phyloP scores from a whole-genome alignment of 2,329 filamentous ascomycete genomes.

The Apiospora arundinis region DNA sequence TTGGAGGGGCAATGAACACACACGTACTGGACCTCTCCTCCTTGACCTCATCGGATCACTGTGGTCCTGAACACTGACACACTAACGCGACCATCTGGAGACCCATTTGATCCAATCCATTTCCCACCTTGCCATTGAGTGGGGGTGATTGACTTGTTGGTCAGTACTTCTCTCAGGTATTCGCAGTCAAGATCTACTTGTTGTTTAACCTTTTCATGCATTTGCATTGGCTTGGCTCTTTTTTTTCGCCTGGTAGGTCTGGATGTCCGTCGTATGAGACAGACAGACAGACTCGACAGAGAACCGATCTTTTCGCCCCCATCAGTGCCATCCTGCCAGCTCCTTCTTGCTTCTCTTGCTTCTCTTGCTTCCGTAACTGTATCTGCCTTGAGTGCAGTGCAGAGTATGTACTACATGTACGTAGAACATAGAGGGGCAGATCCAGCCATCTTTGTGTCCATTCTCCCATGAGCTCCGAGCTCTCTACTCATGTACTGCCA shows the following conservation, averaged over 20 bases:
- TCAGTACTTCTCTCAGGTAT: not conserved
- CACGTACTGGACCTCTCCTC: not conserved
- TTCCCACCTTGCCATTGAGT: conserved; percentile 4
- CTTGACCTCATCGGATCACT: conserved; percentile 17
- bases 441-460: not conserved
- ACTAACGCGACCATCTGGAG: conserved; percentile 15
- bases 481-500: not conserved
- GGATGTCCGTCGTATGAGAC: not conserved
- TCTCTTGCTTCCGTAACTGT: not conserved
- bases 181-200: not conserved
- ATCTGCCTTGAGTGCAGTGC: not conserved
- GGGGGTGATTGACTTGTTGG: not conserved
- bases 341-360: not conserved
- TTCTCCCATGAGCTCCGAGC: not conserved
- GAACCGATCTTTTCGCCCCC: not conserved
- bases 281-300: too few relatives aligned
- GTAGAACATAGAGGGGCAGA: not conserved
- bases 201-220: not conserved
- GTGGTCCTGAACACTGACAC: conserved; percentile 11
- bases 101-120: conserved; percentile 19
- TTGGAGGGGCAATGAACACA: conserved; percentile 18
- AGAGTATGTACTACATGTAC: too few relatives aligned
- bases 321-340: not conserved
- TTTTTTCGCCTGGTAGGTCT: too few relatives aligned
- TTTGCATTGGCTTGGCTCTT: conserved; percentile 1